phyloP scores from a whole-genome alignment of 1,284 basidiomycete species.

The Grifola frondosa region DNA sequence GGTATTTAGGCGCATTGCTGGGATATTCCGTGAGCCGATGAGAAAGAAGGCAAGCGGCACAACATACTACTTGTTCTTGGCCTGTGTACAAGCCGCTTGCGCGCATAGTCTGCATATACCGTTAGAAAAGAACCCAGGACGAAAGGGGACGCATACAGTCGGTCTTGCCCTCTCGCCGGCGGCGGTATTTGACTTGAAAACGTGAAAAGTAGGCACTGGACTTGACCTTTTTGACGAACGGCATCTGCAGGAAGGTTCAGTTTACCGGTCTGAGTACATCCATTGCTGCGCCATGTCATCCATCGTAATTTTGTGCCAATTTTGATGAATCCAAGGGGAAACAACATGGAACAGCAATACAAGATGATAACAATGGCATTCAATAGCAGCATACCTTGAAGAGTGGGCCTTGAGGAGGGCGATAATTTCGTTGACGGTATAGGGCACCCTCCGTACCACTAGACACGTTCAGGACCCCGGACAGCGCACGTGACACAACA shows the following conservation, averaged over 20 bases:
- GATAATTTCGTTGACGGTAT: conserved; percentile 25
- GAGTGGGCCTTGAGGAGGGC: conserved; percentile 40
- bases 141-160: conserved; percentile 71
- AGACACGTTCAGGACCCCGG: conserved; percentile 13
- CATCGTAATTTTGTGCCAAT: conserved; percentile 17
- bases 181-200: conserved; percentile 96
- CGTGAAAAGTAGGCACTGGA: conserved; percentile 94
- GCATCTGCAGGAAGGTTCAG: conserved; percentile 56
- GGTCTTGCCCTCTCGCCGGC: conserved; percentile 96
- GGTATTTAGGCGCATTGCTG: conserved; percentile 95
- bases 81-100: conserved; percentile 96
- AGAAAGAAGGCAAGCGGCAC: neutral
- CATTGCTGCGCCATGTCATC: conserved; percentile 26
- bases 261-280: conserved; percentile 34
- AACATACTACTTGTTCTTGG: conserved; percentile 97
- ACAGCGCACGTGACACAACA: conserved; percentile 11
- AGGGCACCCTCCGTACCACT: conserved; percentile 8
- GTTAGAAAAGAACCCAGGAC: neutral
- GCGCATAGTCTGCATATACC: conserved; percentile 79
- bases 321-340: neutral
- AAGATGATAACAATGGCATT: conserved; percentile 1
- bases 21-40: neutral
- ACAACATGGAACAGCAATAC: neutral
- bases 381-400: no score
- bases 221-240: conserved; percentile 88